Base-by-base conservation (phyloP, 164 flowering plant species). In the Chloranthus sessilifolius region DNA sequence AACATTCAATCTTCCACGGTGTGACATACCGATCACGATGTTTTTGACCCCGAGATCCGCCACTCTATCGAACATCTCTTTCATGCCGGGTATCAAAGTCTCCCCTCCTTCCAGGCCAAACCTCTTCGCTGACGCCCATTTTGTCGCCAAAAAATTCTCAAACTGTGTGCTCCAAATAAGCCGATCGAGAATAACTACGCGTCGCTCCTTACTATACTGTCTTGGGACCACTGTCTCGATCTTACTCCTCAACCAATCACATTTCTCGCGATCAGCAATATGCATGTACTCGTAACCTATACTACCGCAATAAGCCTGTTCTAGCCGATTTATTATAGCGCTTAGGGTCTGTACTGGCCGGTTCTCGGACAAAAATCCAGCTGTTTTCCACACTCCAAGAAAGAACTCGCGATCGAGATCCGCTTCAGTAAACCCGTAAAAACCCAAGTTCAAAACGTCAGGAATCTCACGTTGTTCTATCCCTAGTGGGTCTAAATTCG, bases 31-130 rank as follows among this genome's bases (percentile, higher is more conserved):
- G 63, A 92, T 86, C n/a, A 92, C 97, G 38, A 92, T 92, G 66
- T 77, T 82, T 77, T 92, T 97, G 57, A 92, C 99, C 53, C 97
- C 99, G 49, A 84, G 85, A 73, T 92, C 96, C 16, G 97, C 82
- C 15, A 95, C 66, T 54, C 88, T 74, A 52, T 92, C 99, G 77
- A 92, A 86, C 99, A 88, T 88, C 66, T 88, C 97, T 67, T 92
- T 92, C 99, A 92, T 92, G 7, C 97, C 99, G 45, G 99, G 97
- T 67, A 92, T 92, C 67, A 92, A 62, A 34, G 99, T 88, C 67
- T 92, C 99, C 43, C 83, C 89, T 59, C 97, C 99, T 80, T 92
- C 99, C 40, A 92, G 92, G 49, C 99, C 99, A 71, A 92, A 92
- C 53, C 99, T 69, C 70, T 92, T 92, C 3, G 99, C 99, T 50